Evolutionary conservation across 495 filamentous ascomycete species (phyloP).

Genomic region (Trichoderma reesei): DNA sequence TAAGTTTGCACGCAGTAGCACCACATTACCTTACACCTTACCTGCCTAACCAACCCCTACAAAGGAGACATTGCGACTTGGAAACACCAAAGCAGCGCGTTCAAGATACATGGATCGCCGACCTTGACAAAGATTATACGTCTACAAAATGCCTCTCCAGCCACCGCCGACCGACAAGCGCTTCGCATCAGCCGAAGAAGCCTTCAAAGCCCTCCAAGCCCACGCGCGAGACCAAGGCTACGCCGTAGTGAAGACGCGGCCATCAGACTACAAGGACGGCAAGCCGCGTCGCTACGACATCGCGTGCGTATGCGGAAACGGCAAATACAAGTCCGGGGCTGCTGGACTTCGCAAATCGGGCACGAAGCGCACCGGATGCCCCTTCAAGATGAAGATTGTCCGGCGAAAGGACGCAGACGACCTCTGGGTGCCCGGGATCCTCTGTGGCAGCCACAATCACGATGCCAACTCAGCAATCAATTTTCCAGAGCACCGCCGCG

Average conservation of each 20-base stretch:
- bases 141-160: neutral
- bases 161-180: neutral
- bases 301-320: neutral
- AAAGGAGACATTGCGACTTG: no score
- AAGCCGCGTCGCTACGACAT: neutral
- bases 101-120: no score
- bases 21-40: no score
- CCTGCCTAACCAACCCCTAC: no score
- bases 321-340: neutral
- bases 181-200: neutral
- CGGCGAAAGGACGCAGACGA: neutral
- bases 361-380: neutral
- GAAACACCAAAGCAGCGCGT: no score
- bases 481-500: neutral
- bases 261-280: neutral
- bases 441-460: neutral
- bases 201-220: neutral
- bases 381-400: neutral
- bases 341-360: neutral
- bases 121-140: no score
- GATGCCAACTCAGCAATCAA: neutral
- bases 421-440: neutral
- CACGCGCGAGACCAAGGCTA: neutral
- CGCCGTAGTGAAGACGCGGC: neutral
- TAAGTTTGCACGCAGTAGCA: no score